These are phyloP conservation scores for Cutaneotrichosporon dermatis DNA, from an alignment of 1,284 basidiomycete genomes.

Conservation along the genomic window DNA sequence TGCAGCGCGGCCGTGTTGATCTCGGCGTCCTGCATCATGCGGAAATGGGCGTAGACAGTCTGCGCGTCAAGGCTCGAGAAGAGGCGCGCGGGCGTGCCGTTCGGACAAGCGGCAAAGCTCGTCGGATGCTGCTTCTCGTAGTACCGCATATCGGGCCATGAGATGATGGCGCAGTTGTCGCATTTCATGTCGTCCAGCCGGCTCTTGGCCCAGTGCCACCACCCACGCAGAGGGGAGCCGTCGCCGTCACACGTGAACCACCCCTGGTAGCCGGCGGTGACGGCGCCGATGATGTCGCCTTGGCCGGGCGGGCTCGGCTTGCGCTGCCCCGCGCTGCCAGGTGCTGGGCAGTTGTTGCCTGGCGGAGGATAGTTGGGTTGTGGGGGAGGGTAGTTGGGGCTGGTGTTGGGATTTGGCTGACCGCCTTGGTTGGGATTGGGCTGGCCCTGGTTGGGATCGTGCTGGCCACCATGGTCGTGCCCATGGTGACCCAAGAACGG, in stretches of 20 bases:
- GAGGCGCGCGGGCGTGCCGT: slow-evolving; percentile 11
- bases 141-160: slow-evolving; percentile 19
- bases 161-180: slow-evolving; percentile 15
- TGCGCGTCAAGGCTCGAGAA: slow-evolving; percentile 14
- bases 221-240: slow-evolving; percentile 14
- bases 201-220: slow-evolving; percentile 22
- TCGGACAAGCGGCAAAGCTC: background rate
- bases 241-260: slow-evolving; percentile 22
- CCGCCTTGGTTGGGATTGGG: too few species aligned
- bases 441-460: too few species aligned
- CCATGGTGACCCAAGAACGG: too few species aligned
- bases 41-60: slow-evolving; percentile 15
- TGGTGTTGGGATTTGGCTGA: too few species aligned
- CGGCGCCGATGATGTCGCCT: slow-evolving; percentile 19
- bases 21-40: slow-evolving; percentile 14
- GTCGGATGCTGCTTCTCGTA: slow-evolving; percentile 16
- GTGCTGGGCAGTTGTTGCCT: background rate
- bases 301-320: background rate
- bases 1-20: slow-evolving; percentile 22
- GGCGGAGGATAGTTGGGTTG: background rate
- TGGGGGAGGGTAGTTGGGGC: background rate
- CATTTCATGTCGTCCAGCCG: slow-evolving; percentile 1
- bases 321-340: background rate
- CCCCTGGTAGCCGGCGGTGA: slow-evolving; percentile 19
- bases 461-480: too few species aligned